Base-by-base conservation (phyloP, 2,329 filamentous ascomycete species). In the Botrytis hyacinthi region DNA sequence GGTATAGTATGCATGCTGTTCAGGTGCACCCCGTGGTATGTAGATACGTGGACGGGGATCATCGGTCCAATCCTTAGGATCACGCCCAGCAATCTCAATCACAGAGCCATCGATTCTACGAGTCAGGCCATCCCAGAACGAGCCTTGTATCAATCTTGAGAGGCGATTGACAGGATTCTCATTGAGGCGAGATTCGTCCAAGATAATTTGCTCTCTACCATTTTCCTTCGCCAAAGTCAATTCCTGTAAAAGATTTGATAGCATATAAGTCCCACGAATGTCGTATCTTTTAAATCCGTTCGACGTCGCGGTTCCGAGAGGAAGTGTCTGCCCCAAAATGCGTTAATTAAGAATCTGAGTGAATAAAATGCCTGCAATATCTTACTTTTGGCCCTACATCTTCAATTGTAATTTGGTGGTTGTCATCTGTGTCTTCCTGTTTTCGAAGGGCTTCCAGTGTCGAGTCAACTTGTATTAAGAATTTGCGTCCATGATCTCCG, bases 371-470 rank as follows among this genome's bases (percentile, higher is more conserved):
- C 3, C 20, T 22, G 57, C 35, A 46, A n/a, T 2, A 22, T 61
- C 68, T 10, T 44, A 92, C 93, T 87, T 98, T 99, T 68, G 96
- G 95, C 0, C 96, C 96, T 76, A 89, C 88, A 83, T 99, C 96
- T 81, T 98, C 96, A 79, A 98, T 97, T 44, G 96, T 99, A 82
- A 99, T 99, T 83, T 98, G 95, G 87, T 94, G 93, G 83, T 99
- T 98, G 73, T 89, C 87, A 83, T 99, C 95, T 44, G 95, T 97
- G 80, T 99, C 96, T 82, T 99, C 96, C 77, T 95, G 92, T 54
- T 90, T 89, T 75, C 94, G 87, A 62, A 99, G 86, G 74, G 89
- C 91, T 80, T 94, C 88, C 73, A 97, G 87, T 0, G 95, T 98
- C 35, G 89, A 86, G 67, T 97, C 92, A 79, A 98, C 95, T 78